Evolutionary conservation across 2,329 filamentous ascomycete genomes (phyloP), one percentile per base, ranked within the genome.

Genomic region (Colletotrichum eleusines): DNA sequence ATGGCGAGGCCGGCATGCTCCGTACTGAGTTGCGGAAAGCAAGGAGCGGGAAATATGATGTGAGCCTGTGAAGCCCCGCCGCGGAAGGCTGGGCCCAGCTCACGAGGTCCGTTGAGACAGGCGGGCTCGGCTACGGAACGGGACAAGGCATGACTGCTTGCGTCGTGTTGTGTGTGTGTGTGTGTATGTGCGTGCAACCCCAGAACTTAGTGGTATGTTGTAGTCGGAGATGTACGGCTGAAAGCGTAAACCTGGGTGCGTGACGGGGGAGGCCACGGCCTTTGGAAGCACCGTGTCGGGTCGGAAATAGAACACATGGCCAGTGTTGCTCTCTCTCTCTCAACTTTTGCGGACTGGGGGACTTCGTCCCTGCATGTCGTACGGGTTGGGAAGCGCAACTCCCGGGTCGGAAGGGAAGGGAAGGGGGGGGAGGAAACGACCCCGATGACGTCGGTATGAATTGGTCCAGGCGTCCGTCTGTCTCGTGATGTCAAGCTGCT

Each of bases 401-500:
- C 20, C n/a, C 18, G 33, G 54, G 35, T 46, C 23, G 31, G 57
- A 7, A 1, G 38, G 38, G 38, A 7, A 33, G 31, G 31, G 31
- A 7, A 42, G 38, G 9, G 33, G 33, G 6, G 33, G 8, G 38
- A 16, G 38, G 12, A 12, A 40, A 20, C 18, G 42, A 11, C 42
- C 51, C 28, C n/a, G 23, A 71, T 71, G 68, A 71, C 68, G 68
- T 71, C 58, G 68, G 28, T n/a, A 26, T 14, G 7, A 63, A 31
- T 63, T 71, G 68, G 58, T 59, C 68, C 31, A 59, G 68, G 68
- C 64, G 64, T 20, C 40, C 23, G 68, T 33, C 40, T 28, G 68
- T 71, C 68, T 71, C 68, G 68, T 71, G 68, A 71, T 71, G 58
- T 71, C 59, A 68, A 53, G 50, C 51, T 68, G 68, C 64, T 71